Evolutionary conservation across 2,329 filamentous ascomycete genomes (phyloP), one percentile per base, ranked within the genome.

Genomic region (Penicillium sclerotiorum): DNA sequence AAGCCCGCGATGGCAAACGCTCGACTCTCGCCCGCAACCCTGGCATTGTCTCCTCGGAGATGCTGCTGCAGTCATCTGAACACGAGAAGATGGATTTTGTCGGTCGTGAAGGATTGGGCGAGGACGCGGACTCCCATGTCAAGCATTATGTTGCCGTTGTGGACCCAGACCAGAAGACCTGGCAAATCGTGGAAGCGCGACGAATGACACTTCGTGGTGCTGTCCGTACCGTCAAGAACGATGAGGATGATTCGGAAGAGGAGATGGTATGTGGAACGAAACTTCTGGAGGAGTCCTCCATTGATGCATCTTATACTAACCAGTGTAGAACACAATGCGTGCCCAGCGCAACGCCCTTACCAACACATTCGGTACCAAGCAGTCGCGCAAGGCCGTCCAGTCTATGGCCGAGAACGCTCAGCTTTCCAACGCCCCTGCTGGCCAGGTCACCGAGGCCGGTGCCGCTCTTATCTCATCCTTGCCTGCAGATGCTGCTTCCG

Each of bases 131-230:
- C 49, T 76, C 75, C 23, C 70, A 78, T 52, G 65, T 82, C 49
- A 80, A 80, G 57, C 82, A 86, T 68, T 87, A 86, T 57, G 66
- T 85, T 51, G 83, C 80, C 44, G 72, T 86, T 36, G 83, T 78
- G 58, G 81, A 87, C 54, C 80, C 81, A 0, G 67, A 72, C 21
- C 75, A 74, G 4, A 75, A 75, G 47, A 76, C 75, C 36, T 73
- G 85, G 54, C 74, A 83, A 55, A 65, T 87, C 38, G 71, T 80
- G 8, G 67, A 81, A 66, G 77, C 77, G 18, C 79, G 79, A 49
- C 77, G 79, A 61, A 66, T 85, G 45, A 80, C 75, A 4, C 70
- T 86, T n/a, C 75, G 81, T 40, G 78, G 76, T 48, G 76, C 64
- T 37, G 59, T 77, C 20, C 65, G 73, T 38, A 68, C 61, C 44